Evolutionary conservation across 1,284 basidiomycete genomes (phyloP).

Genomic region (Cutaneotrichosporon sp.): DNA sequence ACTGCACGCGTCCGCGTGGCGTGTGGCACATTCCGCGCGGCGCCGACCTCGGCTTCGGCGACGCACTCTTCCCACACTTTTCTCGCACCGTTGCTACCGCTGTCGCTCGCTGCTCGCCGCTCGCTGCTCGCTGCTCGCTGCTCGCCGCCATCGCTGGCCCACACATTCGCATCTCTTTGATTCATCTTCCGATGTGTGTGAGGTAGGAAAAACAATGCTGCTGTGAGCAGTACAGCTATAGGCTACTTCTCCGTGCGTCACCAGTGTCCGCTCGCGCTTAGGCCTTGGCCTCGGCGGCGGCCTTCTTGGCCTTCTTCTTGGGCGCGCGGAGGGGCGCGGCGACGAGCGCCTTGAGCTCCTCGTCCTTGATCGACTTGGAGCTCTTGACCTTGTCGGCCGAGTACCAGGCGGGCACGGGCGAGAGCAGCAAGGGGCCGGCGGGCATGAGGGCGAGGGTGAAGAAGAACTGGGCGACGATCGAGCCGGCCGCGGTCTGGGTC

Average conservation of each 20-base stretch:
- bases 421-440: constrained; percentile 79
- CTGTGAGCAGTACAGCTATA: constrained; percentile 7
- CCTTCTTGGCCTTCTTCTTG: constrained; percentile 87
- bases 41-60: no score
- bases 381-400: constrained; percentile 75
- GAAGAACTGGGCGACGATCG: constrained; percentile 89
- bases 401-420: constrained; percentile 87
- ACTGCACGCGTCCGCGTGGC: no score
- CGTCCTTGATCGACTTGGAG: constrained; percentile 84
- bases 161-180: not conserved
- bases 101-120: no score
- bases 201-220: constrained; percentile 5
- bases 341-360: constrained; percentile 76
- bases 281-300: constrained; percentile 46
- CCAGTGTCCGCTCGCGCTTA: constrained; percentile 5
- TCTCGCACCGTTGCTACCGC: no score
- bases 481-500: constrained; percentile 71
- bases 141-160: not conserved
- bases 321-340: constrained; percentile 78
- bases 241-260: not conserved
- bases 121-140: not conserved
- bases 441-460: constrained; percentile 87
- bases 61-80: no score
- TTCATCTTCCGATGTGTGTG: not conserved
- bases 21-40: no score